Evolutionary conservation across 192 early-diverging fungal species (phyloP).

Genomic region (Rhizoclosmatium globosum): DNA sequence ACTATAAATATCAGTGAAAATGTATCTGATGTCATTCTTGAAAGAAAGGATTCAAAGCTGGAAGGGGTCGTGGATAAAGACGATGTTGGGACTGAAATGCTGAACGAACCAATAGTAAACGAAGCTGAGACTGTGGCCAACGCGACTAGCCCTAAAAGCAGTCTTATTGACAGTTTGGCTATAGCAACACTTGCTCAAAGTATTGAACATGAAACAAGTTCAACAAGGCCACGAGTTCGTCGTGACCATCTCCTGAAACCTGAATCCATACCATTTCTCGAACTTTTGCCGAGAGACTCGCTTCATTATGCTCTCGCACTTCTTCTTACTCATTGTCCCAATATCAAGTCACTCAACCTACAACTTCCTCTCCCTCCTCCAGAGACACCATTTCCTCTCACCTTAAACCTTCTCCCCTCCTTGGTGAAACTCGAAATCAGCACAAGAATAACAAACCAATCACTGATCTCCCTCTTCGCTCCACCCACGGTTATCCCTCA

Average conservation of each 20-base stretch:
- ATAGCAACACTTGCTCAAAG: too few species aligned
- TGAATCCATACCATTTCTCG: background rate
- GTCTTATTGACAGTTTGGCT: too few species aligned
- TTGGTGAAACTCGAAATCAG: conserved; percentile 16
- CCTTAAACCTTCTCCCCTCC: background rate
- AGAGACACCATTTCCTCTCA: background rate
- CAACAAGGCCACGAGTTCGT: background rate
- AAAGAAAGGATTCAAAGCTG: conserved; percentile 12
- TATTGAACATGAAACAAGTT: too few species aligned
- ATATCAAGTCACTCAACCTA: conserved; percentile 21
- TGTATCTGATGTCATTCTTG: background rate
- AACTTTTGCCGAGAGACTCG: conserved; percentile 1
- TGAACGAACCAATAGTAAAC: too few species aligned
- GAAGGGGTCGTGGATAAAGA: background rate
- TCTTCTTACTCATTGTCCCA: conserved; percentile 37
- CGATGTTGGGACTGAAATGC: background rate
- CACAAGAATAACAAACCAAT: conserved; percentile 16
- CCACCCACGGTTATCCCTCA: background rate
- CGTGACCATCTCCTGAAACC: conserved; percentile 16
- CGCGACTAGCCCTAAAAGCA: too few species aligned
- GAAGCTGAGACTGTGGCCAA: too few species aligned
- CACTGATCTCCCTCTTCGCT: background rate
- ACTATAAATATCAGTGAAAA: background rate
- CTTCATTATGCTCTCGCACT: conserved; percentile 35
- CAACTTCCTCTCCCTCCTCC: conserved; percentile 32